Base-by-base conservation (phyloP, 192 early-diverging fungal genomes). In the Spinellus fusiger region DNA sequence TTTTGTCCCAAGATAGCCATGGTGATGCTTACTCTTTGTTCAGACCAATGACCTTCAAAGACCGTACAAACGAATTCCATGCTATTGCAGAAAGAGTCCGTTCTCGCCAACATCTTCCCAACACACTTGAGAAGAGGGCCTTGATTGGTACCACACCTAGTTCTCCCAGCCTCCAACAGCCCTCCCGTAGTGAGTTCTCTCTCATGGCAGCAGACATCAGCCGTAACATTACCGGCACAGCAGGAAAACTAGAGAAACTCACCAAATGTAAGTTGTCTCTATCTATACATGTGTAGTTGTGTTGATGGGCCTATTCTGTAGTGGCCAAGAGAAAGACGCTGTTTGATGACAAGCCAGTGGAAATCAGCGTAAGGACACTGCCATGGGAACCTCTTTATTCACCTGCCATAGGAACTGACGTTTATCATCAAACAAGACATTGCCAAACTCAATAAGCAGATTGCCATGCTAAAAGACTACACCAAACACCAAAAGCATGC, bases 341-440 rank as follows among this genome's bases (percentile, higher is more conserved):
- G 59, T 98, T 99, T 64, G 96, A 99, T 73, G 98, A 99, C 77
- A 86, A 86, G 68, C 93, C 96, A 10, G 82, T 86, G 7, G 96
- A 99, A 64, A 98, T 99, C 61, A 94, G 90, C 59, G 84, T 86
- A 82, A 44, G 51, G 12, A 40, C 52, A 46, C 4, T 29, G 26
- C 25, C 23, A n/a, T n/a, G n/a, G n/a, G n/a, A n/a, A n/a, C n/a
- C n/a, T n/a, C n/a, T n/a, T n/a, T n/a, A n/a, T n/a, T n/a, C n/a
- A n/a, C n/a, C n/a, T n/a, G n/a, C n/a, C n/a, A n/a, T 57, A 88
- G 86, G 89, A 94, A 74, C 82, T 99, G 60, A 93, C 93, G 15
- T 88, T 85, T 62, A 86, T 88, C 32, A 95, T 98, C 66, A 98
- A 98, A 71, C 93, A 96, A 81, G 91, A 97, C 59, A 95, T 99